Percentiles rank a stretch among this genome's conserved stretches.
These are phyloP conservation scores for Neurospora africana DNA, from an alignment of 495 filamentous ascomycete species.

Conservation along the genomic window DNA sequence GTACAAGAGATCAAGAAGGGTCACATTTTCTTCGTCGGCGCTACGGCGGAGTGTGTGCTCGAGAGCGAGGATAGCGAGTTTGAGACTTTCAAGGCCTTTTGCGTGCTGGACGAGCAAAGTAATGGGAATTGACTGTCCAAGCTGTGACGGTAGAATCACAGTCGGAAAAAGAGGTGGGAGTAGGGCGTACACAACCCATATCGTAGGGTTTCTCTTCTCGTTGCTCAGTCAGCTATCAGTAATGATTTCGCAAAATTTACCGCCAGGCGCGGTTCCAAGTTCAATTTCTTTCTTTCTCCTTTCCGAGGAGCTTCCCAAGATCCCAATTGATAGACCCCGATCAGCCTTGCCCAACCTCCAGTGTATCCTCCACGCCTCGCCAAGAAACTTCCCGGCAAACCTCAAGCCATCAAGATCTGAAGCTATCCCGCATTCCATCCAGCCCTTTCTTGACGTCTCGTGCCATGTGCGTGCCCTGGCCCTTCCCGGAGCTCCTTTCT, in stretches of 20 bases:
- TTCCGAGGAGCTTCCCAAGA: not conserved
- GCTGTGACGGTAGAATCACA: not conserved
- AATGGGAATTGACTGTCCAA: conserved; percentile 13
- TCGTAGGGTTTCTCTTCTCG: not conserved
- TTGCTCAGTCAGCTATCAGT: not conserved
- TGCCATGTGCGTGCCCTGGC: not conserved
- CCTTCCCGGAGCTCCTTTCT: not conserved
- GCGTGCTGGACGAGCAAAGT: conserved; percentile 52
- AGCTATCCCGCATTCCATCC: not conserved
- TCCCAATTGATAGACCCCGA: not conserved
- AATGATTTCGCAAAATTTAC: not conserved
- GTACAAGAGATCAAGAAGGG: conserved; percentile 57
- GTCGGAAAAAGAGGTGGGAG: not conserved
- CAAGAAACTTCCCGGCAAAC: not conserved
- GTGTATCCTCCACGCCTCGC: not conserved
- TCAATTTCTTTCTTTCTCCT: not conserved
- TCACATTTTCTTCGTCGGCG: conserved; percentile 87
- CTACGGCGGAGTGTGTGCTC: conserved; percentile 72
- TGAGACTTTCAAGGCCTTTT: conserved; percentile 91
- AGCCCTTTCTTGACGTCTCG: not conserved
- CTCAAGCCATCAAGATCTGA: not conserved
- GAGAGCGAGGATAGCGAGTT: conserved; percentile 62
- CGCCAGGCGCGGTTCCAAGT: not conserved
- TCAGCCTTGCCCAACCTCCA: not conserved
- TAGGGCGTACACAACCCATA: not conserved